Conservation (phyloP, 2,329 filamentous ascomycete genomes). For the Juglanconis oblonga region DNA sequence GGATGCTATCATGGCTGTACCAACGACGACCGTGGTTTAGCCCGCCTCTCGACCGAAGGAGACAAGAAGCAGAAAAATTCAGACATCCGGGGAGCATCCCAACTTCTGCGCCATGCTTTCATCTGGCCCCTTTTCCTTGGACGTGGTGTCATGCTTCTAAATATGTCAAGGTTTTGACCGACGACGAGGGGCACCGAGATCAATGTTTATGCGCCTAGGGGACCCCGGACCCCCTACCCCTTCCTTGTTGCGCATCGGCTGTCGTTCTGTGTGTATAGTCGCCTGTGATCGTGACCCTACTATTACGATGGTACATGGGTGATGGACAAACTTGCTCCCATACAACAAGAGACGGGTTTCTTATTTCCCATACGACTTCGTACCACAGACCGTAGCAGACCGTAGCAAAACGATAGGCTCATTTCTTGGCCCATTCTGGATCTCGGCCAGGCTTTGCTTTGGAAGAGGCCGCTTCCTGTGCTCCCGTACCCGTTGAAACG, state of each 20-base stretch:
- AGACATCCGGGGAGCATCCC: constrained; percentile 3
- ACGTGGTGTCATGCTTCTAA: constrained; percentile 14
- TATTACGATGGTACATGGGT: too few relatives aligned
- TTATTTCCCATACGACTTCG: too few relatives aligned
- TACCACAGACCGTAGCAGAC: too few relatives aligned
- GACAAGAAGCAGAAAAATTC: not conserved
- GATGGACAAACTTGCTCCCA: too few relatives aligned
- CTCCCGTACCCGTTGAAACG: too few relatives aligned
- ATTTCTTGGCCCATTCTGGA: too few relatives aligned
- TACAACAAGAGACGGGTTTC: too few relatives aligned
- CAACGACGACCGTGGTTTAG: not conserved
- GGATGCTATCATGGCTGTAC: constrained; percentile 1
- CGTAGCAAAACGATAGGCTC: too few relatives aligned
- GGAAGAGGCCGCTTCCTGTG: too few relatives aligned
- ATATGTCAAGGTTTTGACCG: constrained; percentile 15
- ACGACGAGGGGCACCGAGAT: constrained; percentile 15
- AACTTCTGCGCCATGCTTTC: constrained; percentile 2
- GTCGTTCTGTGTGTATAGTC: not conserved
- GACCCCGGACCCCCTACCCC: not conserved
- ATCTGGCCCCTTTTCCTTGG: constrained; percentile 6
- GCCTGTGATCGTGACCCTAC: not conserved
- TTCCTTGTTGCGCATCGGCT: constrained; percentile 6
- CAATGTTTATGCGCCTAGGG: constrained; percentile 14
- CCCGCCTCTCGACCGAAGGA: not conserved
- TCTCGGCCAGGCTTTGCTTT: too few relatives aligned